A percentile compares a stretch with the other conserved stretches of the same genome.
These are phyloP conservation scores for Microsporum ferrugineum DNA, from an alignment of 2,329 filamentous ascomycete species.

Conservation along the genomic window DNA sequence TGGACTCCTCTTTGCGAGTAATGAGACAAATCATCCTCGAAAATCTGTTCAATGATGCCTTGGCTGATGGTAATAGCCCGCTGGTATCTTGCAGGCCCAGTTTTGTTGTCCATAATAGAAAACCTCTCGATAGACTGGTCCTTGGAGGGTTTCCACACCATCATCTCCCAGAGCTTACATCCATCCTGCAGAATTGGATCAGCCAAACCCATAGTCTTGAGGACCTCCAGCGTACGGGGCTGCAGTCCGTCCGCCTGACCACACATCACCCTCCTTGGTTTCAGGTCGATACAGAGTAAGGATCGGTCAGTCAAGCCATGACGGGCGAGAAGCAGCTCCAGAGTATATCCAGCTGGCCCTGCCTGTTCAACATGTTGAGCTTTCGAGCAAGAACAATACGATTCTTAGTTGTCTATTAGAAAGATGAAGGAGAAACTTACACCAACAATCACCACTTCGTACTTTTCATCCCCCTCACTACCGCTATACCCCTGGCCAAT, in stretches of 20 bases:
- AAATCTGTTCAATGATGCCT: slow-evolving; percentile 58
- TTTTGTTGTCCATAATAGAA: slow-evolving; percentile 5
- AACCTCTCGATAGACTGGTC: slow-evolving; percentile 18
- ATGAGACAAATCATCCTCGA: slow-evolving; percentile 54
- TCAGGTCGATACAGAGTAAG: slow-evolving; percentile 35
- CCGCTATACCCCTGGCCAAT: background rate
- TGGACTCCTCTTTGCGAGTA: slow-evolving; percentile 48
- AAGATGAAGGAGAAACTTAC: slow-evolving; percentile 16
- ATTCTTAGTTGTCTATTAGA: background rate
- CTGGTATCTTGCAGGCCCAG: slow-evolving; percentile 38
- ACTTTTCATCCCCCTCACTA: slow-evolving; percentile 17
- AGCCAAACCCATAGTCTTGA: slow-evolving; percentile 34
- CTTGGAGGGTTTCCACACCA: slow-evolving; percentile 42
- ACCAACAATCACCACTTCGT: slow-evolving; percentile 35
- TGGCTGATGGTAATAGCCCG: slow-evolving; percentile 62
- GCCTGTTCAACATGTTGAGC: slow-evolving; percentile 18
- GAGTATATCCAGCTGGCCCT: slow-evolving; percentile 35
- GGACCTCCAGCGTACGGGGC: slow-evolving; percentile 34
- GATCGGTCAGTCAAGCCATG: slow-evolving; percentile 33
- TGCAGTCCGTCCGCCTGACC: slow-evolving; percentile 37
- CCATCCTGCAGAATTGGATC: slow-evolving; percentile 46
- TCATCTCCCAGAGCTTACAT: slow-evolving; percentile 47
- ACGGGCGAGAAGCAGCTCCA: slow-evolving; percentile 33
- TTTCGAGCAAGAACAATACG: background rate
- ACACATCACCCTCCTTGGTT: slow-evolving; percentile 28